A percentile compares a stretch with the other conserved stretches of the same genome.
phyloP scores from a whole-genome alignment of 352 stramenopile genomes.

The Aphanomyces cochlioides region DNA sequence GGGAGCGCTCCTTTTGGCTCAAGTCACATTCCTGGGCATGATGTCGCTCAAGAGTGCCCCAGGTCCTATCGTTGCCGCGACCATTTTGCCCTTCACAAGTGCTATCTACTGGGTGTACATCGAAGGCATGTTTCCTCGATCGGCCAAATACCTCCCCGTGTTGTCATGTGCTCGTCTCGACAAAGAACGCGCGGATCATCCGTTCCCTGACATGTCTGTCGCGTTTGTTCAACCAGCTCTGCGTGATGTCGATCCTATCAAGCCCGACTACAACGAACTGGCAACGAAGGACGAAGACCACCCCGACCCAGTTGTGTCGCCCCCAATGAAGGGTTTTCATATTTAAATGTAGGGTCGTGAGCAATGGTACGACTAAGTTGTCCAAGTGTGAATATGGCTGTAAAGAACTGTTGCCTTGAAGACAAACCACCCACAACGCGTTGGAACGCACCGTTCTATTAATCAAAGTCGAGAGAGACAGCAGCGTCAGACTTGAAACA shows the following conservation, averaged over 20 bases:
- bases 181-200: constrained; percentile 48
- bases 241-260: constrained; percentile 52
- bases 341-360: background rate
- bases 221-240: constrained; percentile 63
- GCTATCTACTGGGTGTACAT: constrained; percentile 69
- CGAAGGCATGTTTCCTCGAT: constrained; percentile 58
- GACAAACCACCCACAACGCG: no score
- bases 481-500: no score
- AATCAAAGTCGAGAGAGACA: no score
- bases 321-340: background rate
- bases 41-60: constrained; percentile 73
- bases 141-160: constrained; percentile 64
- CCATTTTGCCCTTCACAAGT: constrained; percentile 66
- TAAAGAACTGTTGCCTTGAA: no score
- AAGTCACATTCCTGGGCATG: constrained; percentile 71
- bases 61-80: constrained; percentile 49
- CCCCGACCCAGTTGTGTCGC: background rate
- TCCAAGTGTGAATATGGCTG: no score
- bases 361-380: no score
- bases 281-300: constrained; percentile 5
- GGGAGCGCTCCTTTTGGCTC: constrained; percentile 67
- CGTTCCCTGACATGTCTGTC: constrained; percentile 52
- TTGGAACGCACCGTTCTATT: no score
- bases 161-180: constrained; percentile 74
- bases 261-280: constrained; percentile 60